phyloP scores from a whole-genome alignment of 2,329 filamentous ascomycete genomes.

The Aspergillus nomiae region DNA sequence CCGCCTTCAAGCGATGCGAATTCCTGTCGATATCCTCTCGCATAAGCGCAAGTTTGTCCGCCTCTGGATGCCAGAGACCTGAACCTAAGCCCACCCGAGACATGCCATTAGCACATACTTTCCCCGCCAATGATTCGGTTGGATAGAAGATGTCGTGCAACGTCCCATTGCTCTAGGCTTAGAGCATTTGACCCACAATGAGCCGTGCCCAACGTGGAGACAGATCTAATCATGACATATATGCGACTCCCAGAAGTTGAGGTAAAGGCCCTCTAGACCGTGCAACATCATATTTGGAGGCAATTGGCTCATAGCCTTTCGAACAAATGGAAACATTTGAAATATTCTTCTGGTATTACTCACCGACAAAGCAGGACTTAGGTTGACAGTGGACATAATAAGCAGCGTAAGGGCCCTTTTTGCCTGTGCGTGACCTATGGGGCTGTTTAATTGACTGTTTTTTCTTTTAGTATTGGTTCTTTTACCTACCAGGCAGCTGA shows the following conservation, averaged over 20 bases:
- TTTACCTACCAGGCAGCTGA: conserved; percentile 71
- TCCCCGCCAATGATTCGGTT: neutral
- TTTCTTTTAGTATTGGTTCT: conserved; percentile 9
- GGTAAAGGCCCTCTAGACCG: neutral
- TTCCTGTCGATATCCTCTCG: conserved; percentile 74
- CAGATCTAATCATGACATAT: neutral
- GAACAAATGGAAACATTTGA: neutral
- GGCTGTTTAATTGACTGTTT: conserved; percentile 22
- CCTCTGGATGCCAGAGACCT: conserved; percentile 79
- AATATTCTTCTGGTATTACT: conserved; percentile 33
- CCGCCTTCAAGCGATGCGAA: conserved; percentile 68
- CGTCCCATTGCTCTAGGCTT: neutral
- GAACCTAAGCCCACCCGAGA: conserved; percentile 56
- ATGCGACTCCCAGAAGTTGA: neutral
- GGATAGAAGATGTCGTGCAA: neutral
- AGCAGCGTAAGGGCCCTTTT: conserved; percentile 82
- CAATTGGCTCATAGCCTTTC: neutral
- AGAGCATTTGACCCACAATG: neutral
- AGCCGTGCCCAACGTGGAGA: neutral
- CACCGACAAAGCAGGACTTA: conserved; percentile 69
- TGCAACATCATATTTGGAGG: neutral
- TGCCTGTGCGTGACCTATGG: conserved; percentile 73
- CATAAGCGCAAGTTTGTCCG: conserved; percentile 64
- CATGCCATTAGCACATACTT: conserved; percentile 11
- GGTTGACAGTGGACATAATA: conserved; percentile 88